Evolutionary conservation across 306 rosid genomes (phyloP).

Genomic region (Dryas drummondii): DNA sequence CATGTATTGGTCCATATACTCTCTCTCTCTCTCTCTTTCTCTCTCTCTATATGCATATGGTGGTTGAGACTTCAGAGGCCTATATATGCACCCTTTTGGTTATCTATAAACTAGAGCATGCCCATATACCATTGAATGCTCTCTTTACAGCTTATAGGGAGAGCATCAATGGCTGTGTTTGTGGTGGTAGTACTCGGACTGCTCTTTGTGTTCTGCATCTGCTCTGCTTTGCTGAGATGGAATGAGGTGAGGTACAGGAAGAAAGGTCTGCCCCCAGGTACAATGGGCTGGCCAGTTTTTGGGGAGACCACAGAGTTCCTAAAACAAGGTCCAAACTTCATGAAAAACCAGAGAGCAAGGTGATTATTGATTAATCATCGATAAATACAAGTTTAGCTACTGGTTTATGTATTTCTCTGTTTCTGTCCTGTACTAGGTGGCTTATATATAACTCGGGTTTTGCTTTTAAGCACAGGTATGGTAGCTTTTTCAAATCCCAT

Average conservation of each 20-base stretch:
- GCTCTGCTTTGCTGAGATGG: constrained; percentile 90
- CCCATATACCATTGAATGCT: constrained; percentile 35
- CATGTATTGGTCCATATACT: constrained; percentile 47
- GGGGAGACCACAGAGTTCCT: constrained; percentile 98
- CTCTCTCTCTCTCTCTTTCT: neutral
- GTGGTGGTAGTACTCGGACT: constrained; percentile 39
- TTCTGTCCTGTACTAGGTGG: no score
- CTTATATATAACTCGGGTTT: neutral
- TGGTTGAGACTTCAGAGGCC: constrained; percentile 45
- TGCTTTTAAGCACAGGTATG: constrained; percentile 57
- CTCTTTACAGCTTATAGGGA: constrained; percentile 32
- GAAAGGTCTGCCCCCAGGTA: constrained; percentile 92
- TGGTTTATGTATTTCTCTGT: no score
- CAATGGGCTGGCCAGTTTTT: constrained; percentile 99
- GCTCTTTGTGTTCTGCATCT: constrained; percentile 63
- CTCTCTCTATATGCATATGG: constrained; percentile 33
- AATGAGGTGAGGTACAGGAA: constrained; percentile 72
- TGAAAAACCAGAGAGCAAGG: constrained; percentile 95
- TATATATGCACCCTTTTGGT: constrained; percentile 50
- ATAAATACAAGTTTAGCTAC: neutral
- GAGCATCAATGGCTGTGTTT: constrained; percentile 67
- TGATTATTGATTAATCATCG: constrained; percentile 15
- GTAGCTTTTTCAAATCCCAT: constrained; percentile 95
- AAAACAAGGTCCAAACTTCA: constrained; percentile 92
- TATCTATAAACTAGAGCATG: constrained; percentile 35